Evolutionary conservation across 1,139 yeast genomes (phyloP).

Genomic region (Pichia kudriavzevii): DNA sequence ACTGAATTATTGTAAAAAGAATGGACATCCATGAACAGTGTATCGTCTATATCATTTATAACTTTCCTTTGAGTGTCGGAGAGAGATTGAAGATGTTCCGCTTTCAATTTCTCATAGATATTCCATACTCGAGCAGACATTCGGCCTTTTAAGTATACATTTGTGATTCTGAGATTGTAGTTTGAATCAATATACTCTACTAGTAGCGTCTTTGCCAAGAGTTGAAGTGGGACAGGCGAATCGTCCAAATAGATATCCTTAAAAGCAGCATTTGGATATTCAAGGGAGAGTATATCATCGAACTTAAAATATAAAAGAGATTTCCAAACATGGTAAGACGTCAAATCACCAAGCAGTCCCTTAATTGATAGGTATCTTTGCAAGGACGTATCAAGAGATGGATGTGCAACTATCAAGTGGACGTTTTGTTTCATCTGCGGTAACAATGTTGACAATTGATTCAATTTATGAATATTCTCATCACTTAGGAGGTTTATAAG

Average conservation of each 20-base stretch:
- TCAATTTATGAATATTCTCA: slow-evolving; percentile 4
- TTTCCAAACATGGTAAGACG: slow-evolving; percentile 22
- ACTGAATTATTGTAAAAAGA: slow-evolving; percentile 32
- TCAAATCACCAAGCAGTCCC: slow-evolving; percentile 36
- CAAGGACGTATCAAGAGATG: slow-evolving; percentile 21
- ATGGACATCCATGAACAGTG: slow-evolving; percentile 27
- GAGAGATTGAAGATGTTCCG: slow-evolving; percentile 26
- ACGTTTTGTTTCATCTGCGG: slow-evolving; percentile 20
- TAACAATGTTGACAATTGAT: background rate
- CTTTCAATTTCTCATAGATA: slow-evolving; percentile 26
- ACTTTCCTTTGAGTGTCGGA: slow-evolving; percentile 25
- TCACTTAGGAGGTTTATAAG: slow-evolving; percentile 6
- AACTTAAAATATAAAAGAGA: slow-evolving; percentile 17
- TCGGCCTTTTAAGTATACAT: slow-evolving; percentile 39
- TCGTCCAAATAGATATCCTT: slow-evolving; percentile 18
- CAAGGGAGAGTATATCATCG: slow-evolving; percentile 24
- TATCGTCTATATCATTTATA: slow-evolving; percentile 27
- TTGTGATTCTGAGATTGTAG: slow-evolving; percentile 34
- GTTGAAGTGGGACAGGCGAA: slow-evolving; percentile 29
- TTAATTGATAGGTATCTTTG: slow-evolving; percentile 29
- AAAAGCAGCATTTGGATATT: slow-evolving; percentile 21
- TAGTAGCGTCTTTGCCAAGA: slow-evolving; percentile 31
- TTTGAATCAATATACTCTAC: slow-evolving; percentile 25
- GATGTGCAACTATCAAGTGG: slow-evolving; percentile 11
- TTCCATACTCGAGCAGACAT: slow-evolving; percentile 36